A percentile compares a stretch with the other conserved stretches of the same genome.
phyloP scores from a whole-genome alignment of 768 basidiomycete genomes.

The Tulasnella calospora region DNA sequence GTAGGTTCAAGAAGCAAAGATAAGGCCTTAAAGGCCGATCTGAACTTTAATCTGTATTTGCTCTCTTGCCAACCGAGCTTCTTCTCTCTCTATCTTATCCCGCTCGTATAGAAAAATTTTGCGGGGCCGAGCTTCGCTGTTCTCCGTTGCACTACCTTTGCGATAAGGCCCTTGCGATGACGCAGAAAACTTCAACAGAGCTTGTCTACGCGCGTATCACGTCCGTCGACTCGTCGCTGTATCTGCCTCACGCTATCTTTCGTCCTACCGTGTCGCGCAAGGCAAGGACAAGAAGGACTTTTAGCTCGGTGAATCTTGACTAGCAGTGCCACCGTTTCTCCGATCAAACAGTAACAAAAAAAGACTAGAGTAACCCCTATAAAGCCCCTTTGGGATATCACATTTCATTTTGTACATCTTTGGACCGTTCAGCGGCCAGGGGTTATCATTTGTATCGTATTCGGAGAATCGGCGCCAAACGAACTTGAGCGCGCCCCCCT shows the following conservation, averaged over 20 bases:
- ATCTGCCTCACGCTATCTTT: background rate
- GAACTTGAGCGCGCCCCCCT: background rate
- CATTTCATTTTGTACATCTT: background rate
- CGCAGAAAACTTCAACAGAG: background rate
- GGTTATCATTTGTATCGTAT: background rate
- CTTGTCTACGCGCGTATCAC: background rate
- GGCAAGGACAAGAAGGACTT: background rate
- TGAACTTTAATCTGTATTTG: background rate
- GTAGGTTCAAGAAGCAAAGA: slow-evolving; percentile 3
- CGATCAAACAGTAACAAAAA: background rate
- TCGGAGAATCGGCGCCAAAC: background rate
- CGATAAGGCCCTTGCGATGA: background rate
- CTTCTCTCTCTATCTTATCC: background rate
- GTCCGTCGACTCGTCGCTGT: background rate
- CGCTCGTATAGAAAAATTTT: too few species aligned
- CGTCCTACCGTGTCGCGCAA: background rate
- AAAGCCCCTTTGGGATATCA: background rate
- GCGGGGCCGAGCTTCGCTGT: background rate
- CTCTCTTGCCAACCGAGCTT: background rate
- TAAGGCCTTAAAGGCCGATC: slow-evolving; percentile 6
- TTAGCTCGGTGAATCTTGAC: background rate
- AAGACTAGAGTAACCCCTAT: background rate
- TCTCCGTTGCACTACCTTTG: background rate
- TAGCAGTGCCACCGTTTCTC: background rate
- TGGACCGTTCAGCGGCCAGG: background rate